Percentiles rank a stretch among this genome's conserved stretches.
phyloP scores from a whole-genome alignment of 306 rosid species.

The Rosa rugosa region DNA sequence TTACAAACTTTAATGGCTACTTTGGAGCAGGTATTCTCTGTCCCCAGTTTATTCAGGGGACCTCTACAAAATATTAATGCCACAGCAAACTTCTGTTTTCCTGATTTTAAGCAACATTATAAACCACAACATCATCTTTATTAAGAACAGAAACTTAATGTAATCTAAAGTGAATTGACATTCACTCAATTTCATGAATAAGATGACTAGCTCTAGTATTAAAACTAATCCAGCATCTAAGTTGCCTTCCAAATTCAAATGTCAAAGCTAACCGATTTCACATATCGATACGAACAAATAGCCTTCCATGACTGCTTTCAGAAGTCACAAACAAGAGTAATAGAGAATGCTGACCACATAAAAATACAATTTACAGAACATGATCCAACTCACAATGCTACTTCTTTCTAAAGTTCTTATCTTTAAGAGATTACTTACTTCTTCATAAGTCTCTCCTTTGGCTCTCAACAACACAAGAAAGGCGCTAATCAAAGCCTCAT shows the following conservation, averaged over 20 bases:
- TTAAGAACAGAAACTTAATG: too few species aligned
- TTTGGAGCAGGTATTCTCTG: too few species aligned
- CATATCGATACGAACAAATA: background rate
- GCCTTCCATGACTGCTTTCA: background rate
- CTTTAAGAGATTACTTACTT: constrained; percentile 39
- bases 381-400: background rate
- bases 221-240: background rate
- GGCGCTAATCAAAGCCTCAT: constrained; percentile 85
- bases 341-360: background rate
- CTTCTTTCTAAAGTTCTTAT: background rate
- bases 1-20: too few species aligned
- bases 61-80: too few species aligned
- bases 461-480: constrained; percentile 83
- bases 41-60: too few species aligned
- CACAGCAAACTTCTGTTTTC: too few species aligned
- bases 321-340: background rate
- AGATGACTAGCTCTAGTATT: too few species aligned
- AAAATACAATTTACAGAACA: background rate
- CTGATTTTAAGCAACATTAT: too few species aligned
- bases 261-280: background rate
- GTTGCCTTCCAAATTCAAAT: background rate
- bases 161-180: too few species aligned
- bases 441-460: constrained; percentile 91
- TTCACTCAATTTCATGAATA: too few species aligned
- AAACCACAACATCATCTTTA: too few species aligned